Percentiles rank a stretch among this genome's conserved stretches.
phyloP scores from a whole-genome alignment of 139 green algal genomes.

The Volvox reticuliferus region DNA sequence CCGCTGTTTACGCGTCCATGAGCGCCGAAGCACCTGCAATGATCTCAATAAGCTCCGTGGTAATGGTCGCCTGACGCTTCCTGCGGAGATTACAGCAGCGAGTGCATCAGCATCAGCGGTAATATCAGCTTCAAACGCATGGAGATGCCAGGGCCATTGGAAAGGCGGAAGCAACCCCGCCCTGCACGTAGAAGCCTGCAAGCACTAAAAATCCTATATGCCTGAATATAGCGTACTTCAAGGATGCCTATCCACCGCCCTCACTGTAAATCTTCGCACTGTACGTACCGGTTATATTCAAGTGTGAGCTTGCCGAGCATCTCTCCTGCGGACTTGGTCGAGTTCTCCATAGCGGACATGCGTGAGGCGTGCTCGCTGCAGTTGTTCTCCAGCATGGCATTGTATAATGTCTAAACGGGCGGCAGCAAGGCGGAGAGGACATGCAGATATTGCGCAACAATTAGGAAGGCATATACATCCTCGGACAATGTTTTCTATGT shows the following conservation, averaged over 20 bases:
- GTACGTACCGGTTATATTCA: constrained; percentile 90
- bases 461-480: no score
- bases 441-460: no score
- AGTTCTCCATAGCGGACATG: constrained; percentile 99
- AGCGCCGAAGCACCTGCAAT: constrained; percentile 91
- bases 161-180: no score
- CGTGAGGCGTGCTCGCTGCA: constrained; percentile 94
- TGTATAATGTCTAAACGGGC: constrained; percentile 89
- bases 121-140: no score
- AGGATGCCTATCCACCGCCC: no score
- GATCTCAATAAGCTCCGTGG: constrained; percentile 99
- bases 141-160: no score
- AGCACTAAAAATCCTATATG: no score
- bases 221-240: no score
- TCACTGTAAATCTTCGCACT: neutral
- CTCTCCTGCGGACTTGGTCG: constrained; percentile 96
- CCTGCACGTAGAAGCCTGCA: no score
- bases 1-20: constrained; percentile 52
- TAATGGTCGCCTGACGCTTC: constrained; percentile 94
- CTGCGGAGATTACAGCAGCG: constrained; percentile 48
- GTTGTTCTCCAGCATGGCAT: constrained; percentile 97
- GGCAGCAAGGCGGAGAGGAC: no score
- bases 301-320: constrained; percentile 97
- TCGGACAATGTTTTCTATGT: no score
- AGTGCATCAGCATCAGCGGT: neutral